Conservation (phyloP, 2,329 filamentous ascomycete genomes). For the Paecilomyces formosus region DNA sequence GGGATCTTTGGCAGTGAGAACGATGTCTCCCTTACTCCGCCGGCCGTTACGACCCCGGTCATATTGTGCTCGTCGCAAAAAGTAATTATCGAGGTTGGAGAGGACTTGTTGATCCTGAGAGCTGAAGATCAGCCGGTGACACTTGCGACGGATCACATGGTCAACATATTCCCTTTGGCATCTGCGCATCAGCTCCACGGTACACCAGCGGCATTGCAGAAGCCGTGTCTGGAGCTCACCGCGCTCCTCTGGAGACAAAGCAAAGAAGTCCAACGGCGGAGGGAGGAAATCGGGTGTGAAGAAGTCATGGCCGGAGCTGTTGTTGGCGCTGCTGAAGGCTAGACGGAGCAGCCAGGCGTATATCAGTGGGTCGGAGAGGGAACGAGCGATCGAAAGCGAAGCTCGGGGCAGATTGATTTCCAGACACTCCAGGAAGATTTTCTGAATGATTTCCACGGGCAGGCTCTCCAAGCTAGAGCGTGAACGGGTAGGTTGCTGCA, state of each 20-base stretch:
- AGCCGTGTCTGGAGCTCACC: slow-evolving; percentile 28
- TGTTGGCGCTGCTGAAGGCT: slow-evolving; percentile 33
- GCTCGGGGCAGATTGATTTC: slow-evolving; percentile 41
- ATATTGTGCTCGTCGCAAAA: slow-evolving; percentile 14
- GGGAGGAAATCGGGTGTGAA: slow-evolving; percentile 34
- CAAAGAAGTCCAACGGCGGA: slow-evolving; percentile 25
- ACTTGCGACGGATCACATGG: slow-evolving; percentile 24
- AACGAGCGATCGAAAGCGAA: slow-evolving; percentile 33
- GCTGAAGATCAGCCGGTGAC: slow-evolving; percentile 18
- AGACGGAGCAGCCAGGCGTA: slow-evolving; percentile 38
- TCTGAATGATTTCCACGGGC: slow-evolving; percentile 43
- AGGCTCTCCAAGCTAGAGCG: slow-evolving; percentile 35
- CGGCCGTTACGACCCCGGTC: slow-evolving; percentile 15
- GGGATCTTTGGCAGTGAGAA: slow-evolving; percentile 14
- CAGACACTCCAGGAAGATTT: slow-evolving; percentile 44
- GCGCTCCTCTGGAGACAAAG: slow-evolving; percentile 19
- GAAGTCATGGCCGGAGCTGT: slow-evolving; percentile 20
- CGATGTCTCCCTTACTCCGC: slow-evolving; percentile 24
- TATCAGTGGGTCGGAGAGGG: slow-evolving; percentile 32
- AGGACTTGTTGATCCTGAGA: slow-evolving; percentile 16
- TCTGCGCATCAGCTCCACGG: slow-evolving; percentile 26
- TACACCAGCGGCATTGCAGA: slow-evolving; percentile 35
- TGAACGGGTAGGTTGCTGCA: background rate
- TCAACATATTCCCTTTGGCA: slow-evolving; percentile 33
- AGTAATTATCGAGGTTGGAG: slow-evolving; percentile 14